phyloP scores from a whole-genome alignment of 176 grass and related monocot species.

The Saccharum spontaneum region DNA sequence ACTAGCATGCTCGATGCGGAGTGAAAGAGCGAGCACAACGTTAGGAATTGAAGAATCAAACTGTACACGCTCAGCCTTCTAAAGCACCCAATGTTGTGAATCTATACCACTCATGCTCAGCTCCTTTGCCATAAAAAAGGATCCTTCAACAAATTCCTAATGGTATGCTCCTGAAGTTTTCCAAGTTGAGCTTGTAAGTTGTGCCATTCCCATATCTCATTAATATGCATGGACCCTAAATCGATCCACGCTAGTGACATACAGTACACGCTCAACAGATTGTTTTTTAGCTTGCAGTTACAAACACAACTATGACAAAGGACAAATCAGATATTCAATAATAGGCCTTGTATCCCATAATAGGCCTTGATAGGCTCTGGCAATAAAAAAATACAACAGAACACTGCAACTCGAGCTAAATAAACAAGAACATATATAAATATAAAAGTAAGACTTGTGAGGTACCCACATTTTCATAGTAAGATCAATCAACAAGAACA shows the following conservation, averaged over 20 bases:
- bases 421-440: not conserved
- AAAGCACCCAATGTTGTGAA: too few species aligned
- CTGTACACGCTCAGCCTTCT: too few species aligned
- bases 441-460: constrained; percentile 5
- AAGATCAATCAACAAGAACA: not conserved
- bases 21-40: too few species aligned
- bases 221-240: not conserved
- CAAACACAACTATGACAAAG: not conserved
- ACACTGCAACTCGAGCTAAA: not conserved
- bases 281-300: not conserved
- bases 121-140: too few species aligned
- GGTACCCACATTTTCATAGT: not conserved
- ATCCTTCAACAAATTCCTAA: too few species aligned
- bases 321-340: not conserved
- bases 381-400: not conserved
- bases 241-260: not conserved
- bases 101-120: too few species aligned
- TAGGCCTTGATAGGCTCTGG: not conserved
- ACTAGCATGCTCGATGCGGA: too few species aligned
- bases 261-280: not conserved
- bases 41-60: too few species aligned
- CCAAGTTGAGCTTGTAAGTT: not conserved
- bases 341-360: too few species aligned
- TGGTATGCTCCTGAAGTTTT: too few species aligned
- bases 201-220: not conserved